Percentiles rank a stretch among this genome's conserved stretches.
Conservation (phyloP, 2,329 filamentous ascomycete species). For the Nectriaceae sp. region DNA sequence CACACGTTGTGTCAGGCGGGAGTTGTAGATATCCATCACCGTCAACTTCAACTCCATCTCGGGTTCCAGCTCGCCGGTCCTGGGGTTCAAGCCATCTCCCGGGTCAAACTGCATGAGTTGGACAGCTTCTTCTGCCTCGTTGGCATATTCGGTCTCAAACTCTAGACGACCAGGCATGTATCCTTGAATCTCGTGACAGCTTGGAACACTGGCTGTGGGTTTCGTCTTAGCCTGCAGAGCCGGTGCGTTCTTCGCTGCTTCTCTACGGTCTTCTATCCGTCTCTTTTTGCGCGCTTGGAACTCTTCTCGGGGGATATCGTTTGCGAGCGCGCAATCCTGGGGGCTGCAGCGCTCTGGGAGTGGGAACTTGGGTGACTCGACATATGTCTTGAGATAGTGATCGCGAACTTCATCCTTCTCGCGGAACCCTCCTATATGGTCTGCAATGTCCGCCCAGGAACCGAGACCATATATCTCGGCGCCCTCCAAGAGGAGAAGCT, state of each 20-base stretch:
- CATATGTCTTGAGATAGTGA: conserved; percentile 87
- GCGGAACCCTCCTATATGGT: conserved; percentile 95
- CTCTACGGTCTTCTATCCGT: conserved; percentile 88
- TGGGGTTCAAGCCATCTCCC: conserved; percentile 85
- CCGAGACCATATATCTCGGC: conserved; percentile 95
- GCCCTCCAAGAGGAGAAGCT: conserved; percentile 88
- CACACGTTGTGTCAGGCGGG: conserved; percentile 82
- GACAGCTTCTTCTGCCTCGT: conserved; percentile 96
- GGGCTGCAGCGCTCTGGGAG: conserved; percentile 85
- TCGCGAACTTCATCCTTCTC: conserved; percentile 94
- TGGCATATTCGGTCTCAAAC: conserved; percentile 96
- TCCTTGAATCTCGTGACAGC: conserved; percentile 96
- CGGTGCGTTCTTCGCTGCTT: conserved; percentile 80
- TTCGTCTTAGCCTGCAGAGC: conserved; percentile 90
- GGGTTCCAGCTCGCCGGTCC: conserved; percentile 83
- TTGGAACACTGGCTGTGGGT: conserved; percentile 90
- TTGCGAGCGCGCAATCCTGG: conserved; percentile 74
- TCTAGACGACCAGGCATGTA: conserved; percentile 98
- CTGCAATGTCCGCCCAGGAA: conserved; percentile 96
- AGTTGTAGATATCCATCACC: conserved; percentile 98
- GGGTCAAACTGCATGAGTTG: conserved; percentile 99
- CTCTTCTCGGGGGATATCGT: conserved; percentile 82
- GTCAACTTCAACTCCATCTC: conserved; percentile 98
- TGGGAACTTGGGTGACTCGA: conserved; percentile 82
- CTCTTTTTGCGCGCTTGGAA: conserved; percentile 93